Conservation (phyloP, 352 stramenopile species). For the Globisporangium viniferum region DNA sequence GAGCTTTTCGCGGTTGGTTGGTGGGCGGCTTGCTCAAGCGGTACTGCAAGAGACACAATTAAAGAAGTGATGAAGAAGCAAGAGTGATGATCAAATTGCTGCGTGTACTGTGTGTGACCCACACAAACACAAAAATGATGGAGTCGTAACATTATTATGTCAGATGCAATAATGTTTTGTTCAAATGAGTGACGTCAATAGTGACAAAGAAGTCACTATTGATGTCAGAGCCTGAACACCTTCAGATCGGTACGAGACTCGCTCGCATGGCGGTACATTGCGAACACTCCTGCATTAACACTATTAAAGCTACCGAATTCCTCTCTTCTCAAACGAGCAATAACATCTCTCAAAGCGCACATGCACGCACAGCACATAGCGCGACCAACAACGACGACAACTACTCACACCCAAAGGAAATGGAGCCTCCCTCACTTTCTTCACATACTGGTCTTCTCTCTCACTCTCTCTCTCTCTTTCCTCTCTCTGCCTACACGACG, state of each 20-base stretch:
- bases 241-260: too few relatives aligned
- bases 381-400: too few relatives aligned
- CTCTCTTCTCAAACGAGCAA: too few relatives aligned
- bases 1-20: constrained; percentile 18
- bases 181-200: constrained; percentile 7
- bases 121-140: background rate
- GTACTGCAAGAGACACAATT: constrained; percentile 26
- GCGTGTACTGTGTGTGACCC: background rate
- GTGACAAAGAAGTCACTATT: background rate
- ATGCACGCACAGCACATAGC: too few relatives aligned
- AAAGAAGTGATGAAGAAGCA: background rate
- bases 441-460: background rate
- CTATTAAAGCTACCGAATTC: too few relatives aligned
- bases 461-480: background rate
- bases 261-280: too few relatives aligned
- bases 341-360: too few relatives aligned
- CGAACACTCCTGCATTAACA: background rate
- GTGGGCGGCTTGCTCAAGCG: constrained; percentile 8
- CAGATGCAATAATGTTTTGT: background rate
- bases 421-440: background rate
- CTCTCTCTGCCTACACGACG: background rate
- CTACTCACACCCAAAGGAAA: background rate
- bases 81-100: background rate
- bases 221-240: too few relatives aligned
- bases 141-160: background rate